These are phyloP conservation scores for Clathrospora elynae DNA, from an alignment of 2,329 filamentous ascomycete species.

Conservation along the genomic window DNA sequence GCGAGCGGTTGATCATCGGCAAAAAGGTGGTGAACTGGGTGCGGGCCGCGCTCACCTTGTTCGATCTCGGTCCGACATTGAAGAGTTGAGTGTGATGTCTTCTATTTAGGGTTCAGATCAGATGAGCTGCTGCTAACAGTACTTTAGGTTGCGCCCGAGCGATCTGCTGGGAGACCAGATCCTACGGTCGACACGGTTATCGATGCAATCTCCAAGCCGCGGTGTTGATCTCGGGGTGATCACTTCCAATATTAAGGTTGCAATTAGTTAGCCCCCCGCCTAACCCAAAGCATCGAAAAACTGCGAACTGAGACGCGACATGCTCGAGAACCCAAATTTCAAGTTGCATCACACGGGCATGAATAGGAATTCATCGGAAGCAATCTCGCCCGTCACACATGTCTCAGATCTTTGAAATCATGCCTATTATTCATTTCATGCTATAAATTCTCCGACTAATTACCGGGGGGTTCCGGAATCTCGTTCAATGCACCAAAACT, in stretches of 20 bases:
- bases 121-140: no score
- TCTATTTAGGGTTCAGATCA: no score
- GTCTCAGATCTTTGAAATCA: conserved; percentile 10
- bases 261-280: neutral
- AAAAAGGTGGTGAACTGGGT: neutral
- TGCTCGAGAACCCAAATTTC: conserved; percentile 1
- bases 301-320: conserved; percentile 18
- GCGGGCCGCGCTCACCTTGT: conserved; percentile 7
- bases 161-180: no score
- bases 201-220: neutral
- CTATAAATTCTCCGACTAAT: conserved; percentile 22
- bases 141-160: no score
- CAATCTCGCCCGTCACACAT: conserved; percentile 4
- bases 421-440: conserved; percentile 21
- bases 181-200: no score
- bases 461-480: conserved; percentile 18
- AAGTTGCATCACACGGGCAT: no score
- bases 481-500: conserved; percentile 8
- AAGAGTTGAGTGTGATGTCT: neutral
- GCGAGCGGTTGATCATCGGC: conserved; percentile 14
- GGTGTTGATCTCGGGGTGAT: neutral
- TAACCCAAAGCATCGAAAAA: conserved; percentile 15
- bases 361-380: no score
- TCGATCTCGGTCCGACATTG: conserved; percentile 14
- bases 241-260: neutral